Evolutionary conservation across 306 rosid genomes (phyloP).

Genomic region (Cucurbita ficifolia): DNA sequence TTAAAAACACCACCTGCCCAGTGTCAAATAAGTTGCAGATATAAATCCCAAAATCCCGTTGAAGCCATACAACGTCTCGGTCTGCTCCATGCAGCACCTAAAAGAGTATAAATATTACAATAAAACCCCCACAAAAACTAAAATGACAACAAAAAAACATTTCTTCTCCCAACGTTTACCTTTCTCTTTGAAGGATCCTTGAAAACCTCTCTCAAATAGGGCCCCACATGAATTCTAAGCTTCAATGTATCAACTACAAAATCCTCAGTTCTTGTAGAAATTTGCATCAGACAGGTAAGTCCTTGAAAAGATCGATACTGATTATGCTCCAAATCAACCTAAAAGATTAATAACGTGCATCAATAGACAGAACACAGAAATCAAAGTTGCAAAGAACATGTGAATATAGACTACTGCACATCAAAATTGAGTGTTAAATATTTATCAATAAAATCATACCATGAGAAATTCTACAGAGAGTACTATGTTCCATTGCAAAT

Average conservation of each 20-base stretch:
- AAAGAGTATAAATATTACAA: conserved; percentile 23
- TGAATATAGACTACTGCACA: not conserved
- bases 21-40: conserved; percentile 91
- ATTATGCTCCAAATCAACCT: conserved; percentile 97
- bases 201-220: conserved; percentile 76
- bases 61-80: conserved; percentile 84
- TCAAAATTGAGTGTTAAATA: not conserved
- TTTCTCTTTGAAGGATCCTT: conserved; percentile 84
- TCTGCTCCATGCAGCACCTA: conserved; percentile 98
- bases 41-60: conserved; percentile 92
- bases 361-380: not conserved
- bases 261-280: conserved; percentile 87
- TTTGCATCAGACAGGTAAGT: conserved; percentile 92
- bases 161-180: conserved; percentile 23
- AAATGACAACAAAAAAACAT: not conserved
- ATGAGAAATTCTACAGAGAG: not conserved
- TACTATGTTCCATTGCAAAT: not conserved
- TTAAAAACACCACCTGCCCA: conserved; percentile 55
- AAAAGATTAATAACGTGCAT: not conserved
- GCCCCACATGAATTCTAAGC: conserved; percentile 79
- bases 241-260: conserved; percentile 79
- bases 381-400: not conserved
- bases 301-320: conserved; percentile 96
- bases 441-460: not conserved
- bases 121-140: not conserved